phyloP scores from a whole-genome alignment of 148 eudicot species.

The Chenopodium quinoa region DNA sequence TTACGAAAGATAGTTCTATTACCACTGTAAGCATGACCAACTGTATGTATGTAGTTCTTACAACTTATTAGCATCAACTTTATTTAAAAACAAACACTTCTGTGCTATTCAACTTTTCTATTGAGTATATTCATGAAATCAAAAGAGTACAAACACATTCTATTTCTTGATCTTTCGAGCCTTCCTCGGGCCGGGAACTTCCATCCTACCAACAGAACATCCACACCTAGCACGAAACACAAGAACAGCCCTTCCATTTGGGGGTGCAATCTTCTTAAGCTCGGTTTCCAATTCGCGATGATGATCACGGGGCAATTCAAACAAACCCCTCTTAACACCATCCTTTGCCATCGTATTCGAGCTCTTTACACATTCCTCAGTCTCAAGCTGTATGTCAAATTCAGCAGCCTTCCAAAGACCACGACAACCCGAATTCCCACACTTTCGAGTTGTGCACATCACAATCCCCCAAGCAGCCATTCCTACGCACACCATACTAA shows the following conservation, averaged over 20 bases:
- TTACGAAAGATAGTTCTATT: conserved; percentile 24
- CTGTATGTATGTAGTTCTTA: conserved; percentile 32
- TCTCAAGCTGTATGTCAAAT: conserved; percentile 78
- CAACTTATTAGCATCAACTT: conserved; percentile 33
- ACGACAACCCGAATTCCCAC: conserved; percentile 66
- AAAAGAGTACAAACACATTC: conserved; percentile 11
- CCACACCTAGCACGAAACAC: conserved; percentile 78
- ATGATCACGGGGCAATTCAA: conserved; percentile 74
- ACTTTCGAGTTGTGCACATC: conserved; percentile 48
- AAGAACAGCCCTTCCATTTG: conserved; percentile 82
- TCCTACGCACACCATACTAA: conserved; percentile 55
- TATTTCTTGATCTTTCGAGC: conserved; percentile 73
- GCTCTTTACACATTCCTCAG: conserved; percentile 64
- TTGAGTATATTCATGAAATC: not conserved
- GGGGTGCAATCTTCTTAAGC: conserved; percentile 87
- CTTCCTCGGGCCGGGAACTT: conserved; percentile 73
- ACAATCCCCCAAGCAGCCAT: conserved; percentile 62
- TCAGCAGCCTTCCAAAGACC: conserved; percentile 76
- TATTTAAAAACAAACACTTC: conserved; percentile 25
- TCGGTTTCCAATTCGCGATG: conserved; percentile 75
- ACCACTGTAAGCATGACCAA: conserved; percentile 20
- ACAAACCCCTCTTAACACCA: conserved; percentile 56
- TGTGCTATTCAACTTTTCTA: conserved; percentile 9
- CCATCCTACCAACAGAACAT: conserved; percentile 85
- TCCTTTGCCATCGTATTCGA: conserved; percentile 36